Conservation (phyloP, 345 rosid genomes). For the Citrus inodora region DNA sequence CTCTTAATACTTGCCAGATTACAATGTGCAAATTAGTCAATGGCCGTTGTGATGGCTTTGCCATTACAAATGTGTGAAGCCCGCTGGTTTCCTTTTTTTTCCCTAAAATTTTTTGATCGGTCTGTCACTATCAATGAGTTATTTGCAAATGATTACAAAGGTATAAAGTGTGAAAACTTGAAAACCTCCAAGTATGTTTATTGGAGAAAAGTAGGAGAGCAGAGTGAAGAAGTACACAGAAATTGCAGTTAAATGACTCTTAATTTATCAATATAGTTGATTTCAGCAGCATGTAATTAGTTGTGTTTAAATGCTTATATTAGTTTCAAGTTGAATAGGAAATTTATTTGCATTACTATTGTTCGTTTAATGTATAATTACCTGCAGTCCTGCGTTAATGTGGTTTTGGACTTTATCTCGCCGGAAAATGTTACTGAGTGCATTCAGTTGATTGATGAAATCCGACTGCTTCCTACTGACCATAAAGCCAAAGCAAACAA, state of each 20-base stretch:
- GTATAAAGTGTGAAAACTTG: neutral
- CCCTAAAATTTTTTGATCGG: neutral
- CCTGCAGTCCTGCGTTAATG: conserved; percentile 84
- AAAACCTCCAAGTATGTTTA: too few species aligned
- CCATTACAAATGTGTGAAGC: neutral
- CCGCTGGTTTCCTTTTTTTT: neutral
- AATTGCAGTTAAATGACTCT: neutral
- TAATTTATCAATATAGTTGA: neutral
- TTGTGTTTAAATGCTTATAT: neutral
- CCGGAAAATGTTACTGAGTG: conserved; percentile 72
- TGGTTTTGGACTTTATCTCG: conserved; percentile 81
- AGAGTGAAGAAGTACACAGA: neutral
- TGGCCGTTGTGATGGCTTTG: neutral
- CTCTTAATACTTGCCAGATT: neutral
- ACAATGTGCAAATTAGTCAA: neutral
- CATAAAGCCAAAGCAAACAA: conserved; percentile 62
- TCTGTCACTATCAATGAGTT: neutral
- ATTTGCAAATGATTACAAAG: neutral
- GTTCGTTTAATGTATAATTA: conserved; percentile 8
- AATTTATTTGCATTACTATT: conserved; percentile 1
- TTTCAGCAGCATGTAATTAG: neutral
- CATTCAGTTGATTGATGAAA: conserved; percentile 59
- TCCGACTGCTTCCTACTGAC: conserved; percentile 64
- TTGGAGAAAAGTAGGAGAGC: neutral
- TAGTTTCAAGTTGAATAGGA: conserved; percentile 6